These are phyloP conservation scores for Mycena floridula DNA, from an alignment of 768 basidiomycete genomes.

Conservation along the genomic window DNA sequence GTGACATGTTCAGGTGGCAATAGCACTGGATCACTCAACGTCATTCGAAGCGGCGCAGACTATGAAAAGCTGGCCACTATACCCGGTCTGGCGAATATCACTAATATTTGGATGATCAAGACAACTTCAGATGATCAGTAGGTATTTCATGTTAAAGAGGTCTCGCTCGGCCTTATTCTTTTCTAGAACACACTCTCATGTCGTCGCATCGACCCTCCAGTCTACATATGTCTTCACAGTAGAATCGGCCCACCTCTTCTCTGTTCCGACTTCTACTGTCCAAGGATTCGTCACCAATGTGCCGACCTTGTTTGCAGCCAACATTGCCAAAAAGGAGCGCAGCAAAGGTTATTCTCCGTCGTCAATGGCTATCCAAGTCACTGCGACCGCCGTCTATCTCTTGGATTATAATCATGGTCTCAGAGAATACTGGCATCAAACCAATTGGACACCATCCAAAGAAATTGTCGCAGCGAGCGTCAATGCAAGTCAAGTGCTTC, in stretches of 20 bases:
- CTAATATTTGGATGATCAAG: slow-evolving; percentile 57
- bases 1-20: slow-evolving; percentile 82
- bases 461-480: slow-evolving; percentile 65
- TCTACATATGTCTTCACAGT: slow-evolving; percentile 52
- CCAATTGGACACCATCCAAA: slow-evolving; percentile 16
- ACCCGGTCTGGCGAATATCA: slow-evolving; percentile 50
- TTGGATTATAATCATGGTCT: slow-evolving; percentile 47
- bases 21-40: slow-evolving; percentile 68
- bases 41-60: slow-evolving; percentile 79
- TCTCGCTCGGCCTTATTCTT: background rate
- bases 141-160: slow-evolving; percentile 1
- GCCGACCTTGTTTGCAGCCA: slow-evolving; percentile 61
- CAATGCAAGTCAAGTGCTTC: slow-evolving; percentile 60
- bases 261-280: slow-evolving; percentile 25
- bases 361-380: slow-evolving; percentile 67
- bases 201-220: slow-evolving; percentile 56
- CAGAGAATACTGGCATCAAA: slow-evolving; percentile 29
- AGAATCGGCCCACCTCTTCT: slow-evolving; percentile 36
- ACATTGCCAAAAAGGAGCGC: slow-evolving; percentile 36
- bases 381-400: slow-evolving; percentile 46
- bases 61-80: slow-evolving; percentile 59
- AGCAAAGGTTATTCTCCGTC: slow-evolving; percentile 34
- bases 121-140: slow-evolving; percentile 10
- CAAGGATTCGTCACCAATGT: slow-evolving; percentile 39
- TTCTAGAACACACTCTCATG: slow-evolving; percentile 45